Evolutionary conservation across 768 basidiomycete species (phyloP).

Genomic region (Boletales sp.): DNA sequence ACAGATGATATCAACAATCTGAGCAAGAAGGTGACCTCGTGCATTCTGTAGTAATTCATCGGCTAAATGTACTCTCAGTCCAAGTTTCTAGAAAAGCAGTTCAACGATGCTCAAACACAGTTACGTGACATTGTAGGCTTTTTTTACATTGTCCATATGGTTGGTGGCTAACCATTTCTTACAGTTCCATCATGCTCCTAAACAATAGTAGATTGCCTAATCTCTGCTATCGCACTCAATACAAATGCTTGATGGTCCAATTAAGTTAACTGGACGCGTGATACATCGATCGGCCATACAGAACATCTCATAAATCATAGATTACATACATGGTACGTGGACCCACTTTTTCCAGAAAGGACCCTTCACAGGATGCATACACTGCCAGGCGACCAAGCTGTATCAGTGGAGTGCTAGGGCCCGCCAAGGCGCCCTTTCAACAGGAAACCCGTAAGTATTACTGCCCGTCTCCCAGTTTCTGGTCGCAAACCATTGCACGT

Average conservation of each 20-base stretch:
- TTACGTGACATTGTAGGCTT: conserved; percentile 77
- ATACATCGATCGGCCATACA: neutral
- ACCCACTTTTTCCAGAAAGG: neutral
- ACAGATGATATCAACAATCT: conserved; percentile 78
- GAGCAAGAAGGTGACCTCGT: conserved; percentile 72
- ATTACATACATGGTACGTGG: conserved; percentile 1
- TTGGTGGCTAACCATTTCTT: conserved; percentile 4
- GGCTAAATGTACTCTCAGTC: conserved; percentile 41
- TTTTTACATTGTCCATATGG: neutral
- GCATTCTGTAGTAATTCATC: neutral
- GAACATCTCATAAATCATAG: neutral
- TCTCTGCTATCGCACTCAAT: conserved; percentile 5
- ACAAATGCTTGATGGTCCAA: neutral
- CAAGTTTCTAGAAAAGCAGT: conserved; percentile 92
- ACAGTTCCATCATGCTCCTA: conserved; percentile 31
- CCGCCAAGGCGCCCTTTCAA: conserved; percentile 14
- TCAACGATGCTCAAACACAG: conserved; percentile 84
- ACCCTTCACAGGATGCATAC: neutral
- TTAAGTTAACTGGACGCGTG: neutral
- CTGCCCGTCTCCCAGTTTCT: conserved; percentile 25
- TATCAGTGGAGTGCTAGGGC: conserved; percentile 6
- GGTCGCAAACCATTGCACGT: conserved; percentile 29
- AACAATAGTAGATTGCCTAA: conserved; percentile 16
- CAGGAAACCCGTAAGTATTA: conserved; percentile 18
- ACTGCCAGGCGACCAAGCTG: neutral